These are phyloP conservation scores for Diplodia intermedia DNA, from an alignment of 2,329 filamentous ascomycete species.

Conservation along the genomic window DNA sequence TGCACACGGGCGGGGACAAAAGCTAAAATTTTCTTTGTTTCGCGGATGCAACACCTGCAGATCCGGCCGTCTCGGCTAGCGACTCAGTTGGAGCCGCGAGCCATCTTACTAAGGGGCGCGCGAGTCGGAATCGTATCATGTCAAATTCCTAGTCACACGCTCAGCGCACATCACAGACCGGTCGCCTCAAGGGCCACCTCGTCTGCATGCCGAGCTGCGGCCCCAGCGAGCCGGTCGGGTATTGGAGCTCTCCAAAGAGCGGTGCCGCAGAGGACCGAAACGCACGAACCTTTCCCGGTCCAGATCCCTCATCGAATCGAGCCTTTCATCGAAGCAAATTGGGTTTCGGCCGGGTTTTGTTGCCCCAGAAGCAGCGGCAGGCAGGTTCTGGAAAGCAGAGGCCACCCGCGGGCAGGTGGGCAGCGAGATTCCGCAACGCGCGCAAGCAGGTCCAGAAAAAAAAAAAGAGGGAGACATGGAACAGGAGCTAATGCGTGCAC, in stretches of 20 bases:
- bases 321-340: neutral
- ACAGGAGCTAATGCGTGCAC: constrained; percentile 21
- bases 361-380: constrained; percentile 2
- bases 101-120: constrained; percentile 20
- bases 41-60: constrained; percentile 28
- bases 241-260: neutral
- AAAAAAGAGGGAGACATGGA: constrained; percentile 11
- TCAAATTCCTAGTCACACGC: constrained; percentile 23
- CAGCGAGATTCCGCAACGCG: neutral
- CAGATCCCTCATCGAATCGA: constrained; percentile 13
- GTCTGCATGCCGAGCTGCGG: constrained; percentile 2
- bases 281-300: constrained; percentile 11
- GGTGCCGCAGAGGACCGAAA: neutral
- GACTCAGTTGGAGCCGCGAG: constrained; percentile 25
- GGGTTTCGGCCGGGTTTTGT: neutral
- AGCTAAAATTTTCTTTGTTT: constrained; percentile 14
- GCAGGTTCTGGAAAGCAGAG: constrained; percentile 10
- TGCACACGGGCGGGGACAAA: neutral
- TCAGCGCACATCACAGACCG: constrained; percentile 29
- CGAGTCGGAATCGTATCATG: constrained; percentile 30
- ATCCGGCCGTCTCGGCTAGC: constrained; percentile 29
- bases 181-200: constrained; percentile 12
- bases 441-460: neutral
- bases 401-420: neutral
- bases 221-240: constrained; percentile 15